Percentiles rank a stretch among this genome's conserved stretches.
Evolutionary conservation across 352 stramenopile species (phyloP).

Genomic region (Globisporangium heterothallicum): DNA sequence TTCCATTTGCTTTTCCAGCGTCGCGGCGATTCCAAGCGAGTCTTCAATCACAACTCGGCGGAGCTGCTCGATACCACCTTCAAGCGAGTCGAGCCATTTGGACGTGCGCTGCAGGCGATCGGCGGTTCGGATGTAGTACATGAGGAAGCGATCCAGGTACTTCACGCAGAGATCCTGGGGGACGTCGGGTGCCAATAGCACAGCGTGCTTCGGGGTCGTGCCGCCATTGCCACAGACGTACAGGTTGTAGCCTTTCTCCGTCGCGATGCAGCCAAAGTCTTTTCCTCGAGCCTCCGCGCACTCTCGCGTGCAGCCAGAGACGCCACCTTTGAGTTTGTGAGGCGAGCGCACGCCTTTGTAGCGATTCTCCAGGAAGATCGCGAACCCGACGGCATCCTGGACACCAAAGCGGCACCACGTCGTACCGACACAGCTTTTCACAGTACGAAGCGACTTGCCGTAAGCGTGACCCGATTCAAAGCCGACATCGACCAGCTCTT

Average conservation of each 20-base stretch:
- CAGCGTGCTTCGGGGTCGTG: slow-evolving; percentile 80
- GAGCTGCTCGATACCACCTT: slow-evolving; percentile 51
- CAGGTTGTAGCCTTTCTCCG: slow-evolving; percentile 90
- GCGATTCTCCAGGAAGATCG: slow-evolving; percentile 87
- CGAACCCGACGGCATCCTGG: slow-evolving; percentile 89
- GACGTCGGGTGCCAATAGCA: slow-evolving; percentile 43
- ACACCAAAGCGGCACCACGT: slow-evolving; percentile 91
- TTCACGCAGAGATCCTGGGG: slow-evolving; percentile 60
- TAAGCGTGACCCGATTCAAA: slow-evolving; percentile 93
- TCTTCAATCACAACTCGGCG: slow-evolving; percentile 81
- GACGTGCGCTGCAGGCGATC: slow-evolving; percentile 71
- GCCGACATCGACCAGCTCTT: slow-evolving; percentile 84
- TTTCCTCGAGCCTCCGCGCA: slow-evolving; percentile 90
- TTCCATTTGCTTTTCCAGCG: slow-evolving; percentile 78
- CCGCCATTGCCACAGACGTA: slow-evolving; percentile 89
- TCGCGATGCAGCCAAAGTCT: slow-evolving; percentile 92
- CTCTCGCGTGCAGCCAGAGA: slow-evolving; percentile 88
- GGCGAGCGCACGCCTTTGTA: slow-evolving; percentile 91
- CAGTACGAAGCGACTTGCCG: slow-evolving; percentile 88
- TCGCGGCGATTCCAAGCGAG: slow-evolving; percentile 82
- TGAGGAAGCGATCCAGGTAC: slow-evolving; percentile 88
- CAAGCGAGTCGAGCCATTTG: slow-evolving; percentile 86
- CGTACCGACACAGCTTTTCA: slow-evolving; percentile 91
- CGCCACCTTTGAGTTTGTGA: slow-evolving; percentile 90
- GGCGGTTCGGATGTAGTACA: slow-evolving; percentile 90